Evolutionary conservation across 2,329 filamentous ascomycete genomes (phyloP), one percentile per base, ranked within the genome.

Genomic region (Juglanconis juglandina): DNA sequence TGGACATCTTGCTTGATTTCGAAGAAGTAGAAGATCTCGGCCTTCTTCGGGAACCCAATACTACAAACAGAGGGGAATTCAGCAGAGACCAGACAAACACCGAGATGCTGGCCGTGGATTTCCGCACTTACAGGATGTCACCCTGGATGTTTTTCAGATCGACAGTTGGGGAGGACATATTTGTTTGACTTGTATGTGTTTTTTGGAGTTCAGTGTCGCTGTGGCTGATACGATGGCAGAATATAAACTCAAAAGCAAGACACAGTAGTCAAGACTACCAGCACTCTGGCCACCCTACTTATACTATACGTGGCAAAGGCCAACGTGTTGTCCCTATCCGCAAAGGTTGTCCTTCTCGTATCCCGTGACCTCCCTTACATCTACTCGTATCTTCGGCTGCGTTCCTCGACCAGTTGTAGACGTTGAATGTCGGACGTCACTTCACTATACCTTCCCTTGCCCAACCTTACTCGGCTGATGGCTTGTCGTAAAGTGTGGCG

Each of bases 1-100:
- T 32, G 39, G 3, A 58, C 39, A 37, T 52, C 34, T 5, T 58
- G 44, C 39, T 53, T 58, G 41, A 53, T 51, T n/a, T 46, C 51
- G 56, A 58, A 58, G 56, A 58, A 58, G 17, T 30, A 58, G 49
- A 58, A 58, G 5, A 39, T 37, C 49, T 58, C 56, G 10, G 56
- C 56, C 34, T 58, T 58, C 56, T 58, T 58, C 8, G 56, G 48
- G 30, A 58, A 51, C 10, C 56, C 56, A 24, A 48, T 52, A n/a
- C 56, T 53, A 9, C 9, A 11, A 13, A 10, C 24, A 24, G 24
- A 24, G 24, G 24, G 24, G 24, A 5, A 14, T 13, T 42, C n/a
- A 42, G 39, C 10, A 14, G 5, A 42, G 39, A 42, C 10, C 4
- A 42, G 6, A 42, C 10, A 42, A 11, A 9, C 10, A 42, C 39